Base-by-base conservation (phyloP, 2,329 filamentous ascomycete genomes). In the Mycogone perniciosa region DNA sequence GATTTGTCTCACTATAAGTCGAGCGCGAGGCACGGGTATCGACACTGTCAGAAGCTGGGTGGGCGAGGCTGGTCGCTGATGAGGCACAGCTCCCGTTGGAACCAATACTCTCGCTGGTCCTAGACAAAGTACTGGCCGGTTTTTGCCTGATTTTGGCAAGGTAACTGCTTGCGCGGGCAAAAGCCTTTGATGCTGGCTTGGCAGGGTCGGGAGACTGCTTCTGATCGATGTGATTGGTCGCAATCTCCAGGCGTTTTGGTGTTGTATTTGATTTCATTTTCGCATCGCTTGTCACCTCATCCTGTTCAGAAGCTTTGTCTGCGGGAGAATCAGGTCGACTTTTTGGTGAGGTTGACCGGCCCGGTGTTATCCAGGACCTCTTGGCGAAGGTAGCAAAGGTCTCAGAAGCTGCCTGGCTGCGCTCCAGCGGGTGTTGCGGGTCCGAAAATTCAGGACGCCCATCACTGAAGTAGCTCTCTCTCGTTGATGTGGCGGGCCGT, bases 301-400 rank as follows among this genome's bases (percentile, higher is more conserved):
- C 53, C 52, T 60, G 57, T 56, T 54, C 59, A 41, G 51, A 51
- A 34, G 48, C 49, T 51, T 58, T 59, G 54, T 44, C 43, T 8
- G 57, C 60, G 31, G 61, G 54, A 31, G 59, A 46, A 43, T 59
- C 58, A 61, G 67, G 53, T 55, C 56, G 52, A 57, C 63, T 58
- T 55, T 70, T 59, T 39, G 77, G 74, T 3, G 76, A 76, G 0
- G 76, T 71, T 1, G 76, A 76, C 11, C 73, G 69, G 33, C 77
- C 77, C 35, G 69, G 63, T 4, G 71, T 64, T 20, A 75, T 74
- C 77, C 77, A 81, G 38, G 76, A 75, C 47, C 74, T 71, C 55
- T 70, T 74, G 7, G 77, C 71, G 59, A 79, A 74, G 54, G 69
- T 74, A 44, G 73, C 70, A 56, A 81, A 73, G 38, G 74, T 76